These are phyloP conservation scores for Xerophyta viscosa DNA, from an alignment of 106 monocot genomes.

Conservation along the genomic window DNA sequence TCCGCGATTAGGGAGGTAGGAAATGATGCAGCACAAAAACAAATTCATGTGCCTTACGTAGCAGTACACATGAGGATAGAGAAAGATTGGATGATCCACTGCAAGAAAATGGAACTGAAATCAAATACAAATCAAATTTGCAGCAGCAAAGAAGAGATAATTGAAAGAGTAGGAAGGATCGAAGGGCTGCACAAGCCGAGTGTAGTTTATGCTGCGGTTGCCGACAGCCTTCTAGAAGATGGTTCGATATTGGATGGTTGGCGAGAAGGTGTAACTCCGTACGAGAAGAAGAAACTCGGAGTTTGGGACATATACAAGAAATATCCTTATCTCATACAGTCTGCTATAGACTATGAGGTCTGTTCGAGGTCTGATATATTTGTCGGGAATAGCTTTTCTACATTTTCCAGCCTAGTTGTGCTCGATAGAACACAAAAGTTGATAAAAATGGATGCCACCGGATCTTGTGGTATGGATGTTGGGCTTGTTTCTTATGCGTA, in stretches of 20 bases:
- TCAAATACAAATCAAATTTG: constrained; percentile 63
- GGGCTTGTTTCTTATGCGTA: constrained; percentile 70
- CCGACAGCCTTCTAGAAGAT: constrained; percentile 80
- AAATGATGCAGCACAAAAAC: constrained; percentile 7
- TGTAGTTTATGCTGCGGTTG: constrained; percentile 80
- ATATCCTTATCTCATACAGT: constrained; percentile 75
- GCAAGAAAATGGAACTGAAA: constrained; percentile 79
- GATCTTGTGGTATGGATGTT: constrained; percentile 22
- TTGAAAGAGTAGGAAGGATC: constrained; percentile 44
- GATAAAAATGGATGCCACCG: constrained; percentile 27
- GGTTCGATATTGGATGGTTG: constrained; percentile 62
- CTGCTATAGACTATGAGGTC: constrained; percentile 90
- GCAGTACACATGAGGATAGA: constrained; percentile 98
- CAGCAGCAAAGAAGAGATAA: constrained; percentile 82
- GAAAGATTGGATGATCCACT: constrained; percentile 99
- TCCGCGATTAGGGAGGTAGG: constrained; percentile 51
- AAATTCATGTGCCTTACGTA: constrained; percentile 39
- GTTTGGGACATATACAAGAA: constrained; percentile 67
- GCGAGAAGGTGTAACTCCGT: constrained; percentile 66
- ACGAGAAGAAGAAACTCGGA: constrained; percentile 73
- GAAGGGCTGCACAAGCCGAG: constrained; percentile 26
- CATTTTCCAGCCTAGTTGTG: constrained; percentile 85
- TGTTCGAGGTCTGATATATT: constrained; percentile 73
- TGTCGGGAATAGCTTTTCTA: constrained; percentile 93
- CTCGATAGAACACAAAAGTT: constrained; percentile 59